A percentile compares a stretch with the other conserved stretches of the same genome.
Evolutionary conservation across 352 stramenopile species (phyloP).

Genomic region (Pythium apleroticum): DNA sequence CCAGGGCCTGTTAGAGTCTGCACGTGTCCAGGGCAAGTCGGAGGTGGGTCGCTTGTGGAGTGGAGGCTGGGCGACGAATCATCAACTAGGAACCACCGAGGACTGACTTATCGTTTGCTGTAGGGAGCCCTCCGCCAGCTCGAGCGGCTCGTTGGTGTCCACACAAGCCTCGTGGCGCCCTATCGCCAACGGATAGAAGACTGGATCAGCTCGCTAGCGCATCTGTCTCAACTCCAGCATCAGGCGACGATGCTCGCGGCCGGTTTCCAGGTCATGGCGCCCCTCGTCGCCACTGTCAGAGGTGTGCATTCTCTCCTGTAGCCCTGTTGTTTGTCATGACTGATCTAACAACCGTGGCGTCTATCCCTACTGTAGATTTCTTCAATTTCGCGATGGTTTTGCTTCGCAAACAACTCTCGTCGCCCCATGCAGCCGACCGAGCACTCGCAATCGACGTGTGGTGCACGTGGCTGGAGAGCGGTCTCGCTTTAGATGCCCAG

Average conservation of each 20-base stretch:
- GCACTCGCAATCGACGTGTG: conserved; percentile 68
- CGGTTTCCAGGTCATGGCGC: conserved; percentile 8
- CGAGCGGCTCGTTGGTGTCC: conserved; percentile 1
- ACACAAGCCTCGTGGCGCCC: conserved; percentile 12
- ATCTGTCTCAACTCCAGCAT: background rate
- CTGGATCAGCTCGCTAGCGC: conserved; percentile 49
- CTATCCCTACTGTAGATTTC: too few relatives aligned
- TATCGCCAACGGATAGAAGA: conserved; percentile 65
- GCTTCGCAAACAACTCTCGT: conserved; percentile 71
- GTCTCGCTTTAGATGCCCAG: conserved; percentile 43
- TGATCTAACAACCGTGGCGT: too few relatives aligned
- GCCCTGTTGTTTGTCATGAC: background rate
- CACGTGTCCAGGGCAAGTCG: conserved; percentile 4
- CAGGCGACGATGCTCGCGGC: background rate
- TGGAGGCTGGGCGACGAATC: background rate
- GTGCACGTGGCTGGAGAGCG: conserved; percentile 61
- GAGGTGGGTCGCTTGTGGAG: conserved; percentile 2
- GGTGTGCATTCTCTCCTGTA: conserved; percentile 6
- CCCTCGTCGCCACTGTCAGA: conserved; percentile 15
- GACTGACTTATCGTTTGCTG: background rate
- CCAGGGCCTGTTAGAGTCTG: conserved; percentile 12
- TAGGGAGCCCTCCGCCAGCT: conserved; percentile 13
- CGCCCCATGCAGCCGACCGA: conserved; percentile 41
- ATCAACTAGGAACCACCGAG: background rate
- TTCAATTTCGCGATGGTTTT: conserved; percentile 85